Evolutionary conservation across 306 rosid species (phyloP), one percentile per base, ranked within the genome.

Genomic region (Luffa aegyptiaca): DNA sequence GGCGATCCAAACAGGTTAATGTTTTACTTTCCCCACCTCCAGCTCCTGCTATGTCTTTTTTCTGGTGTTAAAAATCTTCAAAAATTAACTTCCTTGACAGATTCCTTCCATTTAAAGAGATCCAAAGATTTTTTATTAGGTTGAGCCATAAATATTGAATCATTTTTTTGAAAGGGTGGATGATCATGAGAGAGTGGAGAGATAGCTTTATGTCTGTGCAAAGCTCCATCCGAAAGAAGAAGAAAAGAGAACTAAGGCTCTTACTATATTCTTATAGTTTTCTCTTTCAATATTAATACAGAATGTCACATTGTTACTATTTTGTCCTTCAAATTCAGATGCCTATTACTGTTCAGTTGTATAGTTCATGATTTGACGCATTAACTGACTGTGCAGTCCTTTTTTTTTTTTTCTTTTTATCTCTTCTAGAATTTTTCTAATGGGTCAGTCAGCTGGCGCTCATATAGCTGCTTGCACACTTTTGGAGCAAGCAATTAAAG

Each of bases 381-480:
- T 78, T 62, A 76, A 51, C 68, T 62, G 68, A 35, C 44, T 13
- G 12, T 21, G 5, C 16, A 45, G 5, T 13, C 57, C 57, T 20
- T 37, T 66, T 65, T 26, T 73, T 72, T 6, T 83, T 77, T 20
- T 71, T 21, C 44, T 70, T 81, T 48, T 26, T 26, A 26, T 26
- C 31, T 3, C 39, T n/a, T 51, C 42, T 76, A 95, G 98, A 89
- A 87, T 95, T 86, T 95, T 87, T 83, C 81, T 95, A 75, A 95
- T 95, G 98, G 98, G 98, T 76, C 98, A 95, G 84, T 95, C 98
- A 65, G 98, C 98, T 53, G 98, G 98, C 62, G 97, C 98, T 69
- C 98, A 95, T 85, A 92, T 95, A 85, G 98, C 93, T 79, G 97
- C 98, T 16, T 95, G 97, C 81, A 65, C 92, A 11, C 87, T 95